Evolutionary conservation across 768 basidiomycete species (phyloP), one percentile per base, ranked within the genome.

Genomic region (Scleroderma citrinum): DNA sequence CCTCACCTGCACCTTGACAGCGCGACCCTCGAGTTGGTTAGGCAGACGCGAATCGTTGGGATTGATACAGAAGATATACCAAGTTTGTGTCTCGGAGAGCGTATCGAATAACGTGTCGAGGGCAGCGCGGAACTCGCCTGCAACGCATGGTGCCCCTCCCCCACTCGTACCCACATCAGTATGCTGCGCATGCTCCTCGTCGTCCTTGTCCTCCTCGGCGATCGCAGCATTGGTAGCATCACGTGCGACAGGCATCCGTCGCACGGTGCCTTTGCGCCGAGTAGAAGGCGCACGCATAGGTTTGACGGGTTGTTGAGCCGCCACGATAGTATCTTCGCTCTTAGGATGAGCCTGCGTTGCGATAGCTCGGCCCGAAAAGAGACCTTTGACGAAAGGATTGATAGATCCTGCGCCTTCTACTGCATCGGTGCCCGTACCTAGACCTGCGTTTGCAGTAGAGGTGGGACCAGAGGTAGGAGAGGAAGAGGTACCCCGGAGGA

Each of bases 11-110:
- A 89, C 88, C 65, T 93, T 95, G 43, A 97, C 86, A 35, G 86
- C 84, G 39, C 93, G 76, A 11, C 90, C 88, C 71, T 98, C 95
- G 46, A 97, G 72, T 63, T 97, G 94, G 62, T 92, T 91, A 34
- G 94, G 92, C 17, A 97, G 70, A 61, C 95, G 95, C 21, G 91
- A 85, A 69, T 97, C 93, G 62, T 98, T 99, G 4, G 94, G 92
- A 63, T 88, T 92, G 57, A 98, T 69, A 60, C 92, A 96, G 68
- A 95, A 91, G 16, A 96, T 77, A 58, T 83, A 87, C 93, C 93
- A 97, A 2, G 81, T 71, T 69, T 93, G 87, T 14, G 91, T 87
- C 58, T 96, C 94, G 47, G 87, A 83, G 21, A 97, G 72, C 1
- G 92, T 92, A 55, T 87, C 81, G 56, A 97, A 88, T 14, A 96